Conservation (phyloP, 257 asterid genomes). For the Fraxinus americana region DNA sequence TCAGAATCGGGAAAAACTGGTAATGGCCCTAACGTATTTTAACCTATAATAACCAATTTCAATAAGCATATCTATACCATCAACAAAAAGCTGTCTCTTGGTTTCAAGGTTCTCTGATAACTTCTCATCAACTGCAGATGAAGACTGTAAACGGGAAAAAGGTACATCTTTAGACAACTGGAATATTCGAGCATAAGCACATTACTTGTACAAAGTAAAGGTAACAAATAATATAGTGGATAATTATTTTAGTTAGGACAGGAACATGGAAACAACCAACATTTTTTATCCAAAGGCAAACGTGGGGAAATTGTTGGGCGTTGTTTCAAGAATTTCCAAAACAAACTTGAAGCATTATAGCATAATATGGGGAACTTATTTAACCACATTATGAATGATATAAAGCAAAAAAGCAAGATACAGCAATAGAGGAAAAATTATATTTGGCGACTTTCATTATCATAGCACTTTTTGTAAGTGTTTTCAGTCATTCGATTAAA, state of each 20-base stretch:
- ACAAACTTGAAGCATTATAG: not conserved
- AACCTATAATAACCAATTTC: not conserved
- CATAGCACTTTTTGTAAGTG: not conserved
- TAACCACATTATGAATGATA: not conserved
- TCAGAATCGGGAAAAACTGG: constrained; percentile 15
- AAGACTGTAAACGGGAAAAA: constrained; percentile 39
- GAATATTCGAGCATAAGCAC: not conserved
- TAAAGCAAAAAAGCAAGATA: not conserved
- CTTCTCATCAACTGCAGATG: constrained; percentile 35
- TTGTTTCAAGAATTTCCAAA: not conserved
- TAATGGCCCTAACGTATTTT: constrained; percentile 5
- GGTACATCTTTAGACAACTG: constrained; percentile 26
- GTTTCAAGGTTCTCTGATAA: constrained; percentile 17
- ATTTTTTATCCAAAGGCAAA: constrained; percentile 6
- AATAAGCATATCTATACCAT: constrained; percentile 30
- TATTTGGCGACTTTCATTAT: not conserved
- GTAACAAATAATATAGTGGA: not conserved
- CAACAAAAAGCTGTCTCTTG: constrained; percentile 24
- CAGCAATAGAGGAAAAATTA: not conserved
- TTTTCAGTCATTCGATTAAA: too few species aligned
- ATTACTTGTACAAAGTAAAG: not conserved
- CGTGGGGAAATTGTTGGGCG: not conserved
- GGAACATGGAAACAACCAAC: not conserved
- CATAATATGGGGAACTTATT: not conserved
- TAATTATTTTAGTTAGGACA: not conserved